phyloP scores from a whole-genome alignment of 345 rosid genomes.

The Erodium maritimum region DNA sequence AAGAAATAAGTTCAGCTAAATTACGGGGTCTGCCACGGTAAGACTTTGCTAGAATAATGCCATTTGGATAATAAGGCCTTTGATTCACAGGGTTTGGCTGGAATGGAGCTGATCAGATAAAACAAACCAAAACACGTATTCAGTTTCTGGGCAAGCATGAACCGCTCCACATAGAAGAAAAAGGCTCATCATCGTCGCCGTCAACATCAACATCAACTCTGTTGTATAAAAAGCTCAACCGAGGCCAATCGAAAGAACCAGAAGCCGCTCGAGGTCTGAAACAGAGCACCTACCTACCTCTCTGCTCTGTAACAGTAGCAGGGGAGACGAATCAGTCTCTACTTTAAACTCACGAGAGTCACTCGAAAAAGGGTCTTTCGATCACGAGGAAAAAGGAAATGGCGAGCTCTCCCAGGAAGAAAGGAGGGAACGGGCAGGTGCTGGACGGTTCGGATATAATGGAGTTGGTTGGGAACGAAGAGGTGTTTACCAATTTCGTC shows the following conservation, averaged over 20 bases:
- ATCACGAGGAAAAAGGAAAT: not conserved
- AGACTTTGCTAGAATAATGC: too few species aligned
- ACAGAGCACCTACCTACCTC: not conserved
- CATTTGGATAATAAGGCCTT: too few species aligned
- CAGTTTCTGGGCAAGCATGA: too few species aligned
- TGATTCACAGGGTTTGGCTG: too few species aligned
- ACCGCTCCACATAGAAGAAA: too few species aligned
- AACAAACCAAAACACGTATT: too few species aligned
- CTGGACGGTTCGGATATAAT: slow-evolving; percentile 86
- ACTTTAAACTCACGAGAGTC: not conserved
- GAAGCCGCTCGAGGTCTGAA: not conserved
- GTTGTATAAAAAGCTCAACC: not conserved
- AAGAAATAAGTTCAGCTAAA: too few species aligned
- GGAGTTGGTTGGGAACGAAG: slow-evolving; percentile 73
- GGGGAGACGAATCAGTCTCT: too few species aligned
- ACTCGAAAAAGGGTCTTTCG: not conserved
- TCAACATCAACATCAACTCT: not conserved
- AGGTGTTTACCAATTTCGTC: slow-evolving; percentile 62
- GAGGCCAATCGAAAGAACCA: not conserved
- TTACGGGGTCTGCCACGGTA: too few species aligned
- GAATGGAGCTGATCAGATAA: too few species aligned
- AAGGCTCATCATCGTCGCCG: too few species aligned
- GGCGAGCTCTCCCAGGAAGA: not conserved
- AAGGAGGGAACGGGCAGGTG: slow-evolving; percentile 23
- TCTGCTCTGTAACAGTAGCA: too few species aligned